phyloP scores from a whole-genome alignment of 805 yeast genomes.

The Ogataea parapolymorpha region DNA sequence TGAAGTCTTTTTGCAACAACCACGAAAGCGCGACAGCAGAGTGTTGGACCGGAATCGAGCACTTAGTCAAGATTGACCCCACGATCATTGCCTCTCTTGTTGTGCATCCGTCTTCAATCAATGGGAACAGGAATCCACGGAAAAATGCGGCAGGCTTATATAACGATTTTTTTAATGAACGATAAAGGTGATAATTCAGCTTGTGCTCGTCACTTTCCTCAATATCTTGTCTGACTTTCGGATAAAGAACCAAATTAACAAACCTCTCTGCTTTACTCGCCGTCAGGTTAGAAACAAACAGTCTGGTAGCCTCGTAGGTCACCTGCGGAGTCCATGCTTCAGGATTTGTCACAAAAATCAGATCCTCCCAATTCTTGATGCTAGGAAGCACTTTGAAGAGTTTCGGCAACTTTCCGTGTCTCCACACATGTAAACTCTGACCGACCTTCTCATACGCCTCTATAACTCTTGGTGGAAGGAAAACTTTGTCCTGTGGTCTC shows the following conservation, averaged over 20 bases:
- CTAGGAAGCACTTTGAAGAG: conserved; percentile 93
- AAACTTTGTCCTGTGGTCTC: conserved; percentile 65
- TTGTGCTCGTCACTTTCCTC: conserved; percentile 73
- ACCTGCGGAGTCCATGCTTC: conserved; percentile 94
- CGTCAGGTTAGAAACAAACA: conserved; percentile 85
- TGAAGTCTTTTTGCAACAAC: conserved; percentile 74
- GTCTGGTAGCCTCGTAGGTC: conserved; percentile 88
- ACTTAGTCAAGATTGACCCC: conserved; percentile 83
- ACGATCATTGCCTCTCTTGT: conserved; percentile 94
- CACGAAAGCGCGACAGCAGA: conserved; percentile 93
- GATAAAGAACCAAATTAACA: conserved; percentile 62
- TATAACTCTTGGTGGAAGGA: conserved; percentile 93
- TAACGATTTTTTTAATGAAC: conserved; percentile 86
- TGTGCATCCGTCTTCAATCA: conserved; percentile 84
- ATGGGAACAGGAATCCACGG: conserved; percentile 91
- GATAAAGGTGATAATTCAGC: conserved; percentile 87
- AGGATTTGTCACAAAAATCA: conserved; percentile 88
- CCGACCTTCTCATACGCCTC: conserved; percentile 94
- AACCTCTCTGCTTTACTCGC: conserved; percentile 88
- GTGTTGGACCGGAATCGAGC: conserved; percentile 91
- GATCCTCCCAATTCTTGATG: conserved; percentile 92
- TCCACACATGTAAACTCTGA: conserved; percentile 77
- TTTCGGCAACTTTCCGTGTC: conserved; percentile 96
- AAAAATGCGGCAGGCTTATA: conserved; percentile 98
- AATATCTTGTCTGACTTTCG: conserved; percentile 66